phyloP scores from a whole-genome alignment of 495 filamentous ascomycete genomes.

The Acidomyces sp. region DNA sequence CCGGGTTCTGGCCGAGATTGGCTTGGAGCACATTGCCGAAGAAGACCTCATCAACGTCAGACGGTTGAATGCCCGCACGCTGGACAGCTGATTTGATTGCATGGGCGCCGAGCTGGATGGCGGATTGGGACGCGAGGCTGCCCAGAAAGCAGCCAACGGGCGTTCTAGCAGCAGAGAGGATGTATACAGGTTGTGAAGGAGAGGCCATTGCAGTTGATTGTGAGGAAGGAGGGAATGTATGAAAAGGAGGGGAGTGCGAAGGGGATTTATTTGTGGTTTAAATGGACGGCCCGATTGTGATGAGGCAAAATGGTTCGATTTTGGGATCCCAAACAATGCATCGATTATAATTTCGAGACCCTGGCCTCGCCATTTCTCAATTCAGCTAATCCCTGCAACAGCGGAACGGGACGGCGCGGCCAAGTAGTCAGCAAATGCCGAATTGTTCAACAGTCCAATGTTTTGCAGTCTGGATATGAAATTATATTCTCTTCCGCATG shows the following conservation, averaged over 20 bases:
- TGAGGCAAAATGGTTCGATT: too few species aligned
- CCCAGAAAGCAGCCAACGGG: conserved; percentile 88
- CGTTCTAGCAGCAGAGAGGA: conserved; percentile 81
- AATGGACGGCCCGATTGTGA: too few species aligned
- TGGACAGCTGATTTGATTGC: conserved; percentile 87
- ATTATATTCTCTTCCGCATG: too few species aligned
- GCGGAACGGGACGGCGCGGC: too few species aligned
- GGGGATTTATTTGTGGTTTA: neutral
- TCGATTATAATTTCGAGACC: too few species aligned
- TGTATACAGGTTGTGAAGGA: conserved; percentile 80
- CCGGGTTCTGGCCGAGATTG: conserved; percentile 92
- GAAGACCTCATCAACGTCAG: conserved; percentile 87
- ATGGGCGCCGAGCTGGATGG: conserved; percentile 75
- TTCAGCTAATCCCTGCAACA: too few species aligned
- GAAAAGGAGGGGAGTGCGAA: neutral
- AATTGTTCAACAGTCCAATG: too few species aligned
- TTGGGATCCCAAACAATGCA: too few species aligned
- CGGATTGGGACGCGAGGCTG: conserved; percentile 72
- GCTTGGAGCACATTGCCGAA: conserved; percentile 96
- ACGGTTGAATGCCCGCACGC: conserved; percentile 69
- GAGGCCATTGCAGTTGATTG: conserved; percentile 11
- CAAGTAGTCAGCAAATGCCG: too few species aligned
- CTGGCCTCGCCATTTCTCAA: too few species aligned
- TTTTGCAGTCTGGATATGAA: too few species aligned
- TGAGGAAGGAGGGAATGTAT: neutral